Base-by-base conservation (phyloP, 2,329 filamentous ascomycete genomes). In the Neopestalotiopsis rosae region DNA sequence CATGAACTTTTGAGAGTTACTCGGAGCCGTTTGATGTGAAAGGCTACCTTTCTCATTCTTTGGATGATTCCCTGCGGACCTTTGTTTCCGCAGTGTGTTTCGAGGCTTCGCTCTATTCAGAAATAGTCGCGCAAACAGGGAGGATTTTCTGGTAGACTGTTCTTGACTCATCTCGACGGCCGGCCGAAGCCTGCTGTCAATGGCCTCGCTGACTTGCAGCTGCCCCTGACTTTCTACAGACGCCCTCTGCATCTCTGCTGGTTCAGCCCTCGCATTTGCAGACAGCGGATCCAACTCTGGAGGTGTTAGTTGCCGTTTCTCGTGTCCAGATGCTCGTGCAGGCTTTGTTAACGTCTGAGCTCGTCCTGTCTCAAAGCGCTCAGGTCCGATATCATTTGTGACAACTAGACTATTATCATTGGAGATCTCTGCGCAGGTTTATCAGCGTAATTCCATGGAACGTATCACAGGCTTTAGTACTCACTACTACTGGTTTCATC, bases 171-270 rank as follows among this genome's bases (percentile, higher is more conserved):
- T 72, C 17, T 79, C 72, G 64, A 84, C 80, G 5, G 83, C 77
- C 69, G 86, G 83, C 10, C 73, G 77, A 71, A 85, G 86, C 24
- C 77, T 82, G 70, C 81, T 84, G 61, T 71, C 71, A 1, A 81
- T 68, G 12, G 74, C 76, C n/a, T 70, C 66, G 2, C 73, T 73
- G 2, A 73, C 74, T 45, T 78, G 78, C 34, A 75, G 78, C 3
- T 75, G 76, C 14, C 77, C 62, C 2, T 79, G 68, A 5, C 76
- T 74, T n/a, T 80, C 72, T 13, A 78, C 77, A 65, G 85, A 84
- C n/a, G 82, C 78, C 67, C 80, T 80, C 66, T 82, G 76, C 24
- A 85, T 79, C 1, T 79, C 80, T 49, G 69, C 74, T 13, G 82
- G 75, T 72, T 84, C 82, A 9, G 73, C 72, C 66, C 84, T 82